Conservation (phyloP, 202 grass and related monocot genomes). For the Setaria viridis region DNA sequence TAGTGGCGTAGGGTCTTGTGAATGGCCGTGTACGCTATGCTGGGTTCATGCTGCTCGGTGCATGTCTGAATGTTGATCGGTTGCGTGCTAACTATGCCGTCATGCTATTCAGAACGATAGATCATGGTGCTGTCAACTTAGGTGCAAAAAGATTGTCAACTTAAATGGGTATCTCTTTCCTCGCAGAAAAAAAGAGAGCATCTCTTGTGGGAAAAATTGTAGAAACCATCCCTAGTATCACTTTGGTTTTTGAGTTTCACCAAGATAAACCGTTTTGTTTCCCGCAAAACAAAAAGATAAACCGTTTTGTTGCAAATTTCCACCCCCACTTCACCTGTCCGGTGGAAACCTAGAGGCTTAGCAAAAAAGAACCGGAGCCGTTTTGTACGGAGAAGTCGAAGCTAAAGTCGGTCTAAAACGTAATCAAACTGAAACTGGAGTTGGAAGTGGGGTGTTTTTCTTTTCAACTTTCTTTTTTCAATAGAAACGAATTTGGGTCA, state of each 20-base stretch:
- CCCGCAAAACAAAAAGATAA: neutral
- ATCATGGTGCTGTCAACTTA: neutral
- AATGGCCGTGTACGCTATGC: neutral
- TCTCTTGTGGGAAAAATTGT: neutral
- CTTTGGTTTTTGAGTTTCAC: neutral
- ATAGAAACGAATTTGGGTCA: too few relatives aligned
- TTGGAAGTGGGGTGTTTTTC: too few relatives aligned
- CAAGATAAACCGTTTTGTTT: too few relatives aligned
- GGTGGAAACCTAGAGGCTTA: too few relatives aligned
- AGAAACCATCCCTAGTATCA: neutral
- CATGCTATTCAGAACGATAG: neutral
- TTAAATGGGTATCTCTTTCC: neutral
- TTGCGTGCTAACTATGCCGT: neutral
- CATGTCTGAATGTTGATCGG: neutral
- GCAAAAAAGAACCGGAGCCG: too few relatives aligned
- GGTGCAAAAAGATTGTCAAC: neutral
- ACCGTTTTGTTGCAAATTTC: neutral
- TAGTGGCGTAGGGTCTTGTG: neutral
- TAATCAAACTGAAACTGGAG: neutral
- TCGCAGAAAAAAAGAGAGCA: too few relatives aligned
- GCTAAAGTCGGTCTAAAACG: too few relatives aligned
- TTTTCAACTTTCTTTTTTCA: too few relatives aligned
- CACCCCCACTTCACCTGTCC: too few relatives aligned
- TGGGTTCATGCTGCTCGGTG: neutral
- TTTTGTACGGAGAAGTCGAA: too few relatives aligned